Conservation (phyloP, 108 stramenopile species). For the Cylindrotheca closterium region DNA sequence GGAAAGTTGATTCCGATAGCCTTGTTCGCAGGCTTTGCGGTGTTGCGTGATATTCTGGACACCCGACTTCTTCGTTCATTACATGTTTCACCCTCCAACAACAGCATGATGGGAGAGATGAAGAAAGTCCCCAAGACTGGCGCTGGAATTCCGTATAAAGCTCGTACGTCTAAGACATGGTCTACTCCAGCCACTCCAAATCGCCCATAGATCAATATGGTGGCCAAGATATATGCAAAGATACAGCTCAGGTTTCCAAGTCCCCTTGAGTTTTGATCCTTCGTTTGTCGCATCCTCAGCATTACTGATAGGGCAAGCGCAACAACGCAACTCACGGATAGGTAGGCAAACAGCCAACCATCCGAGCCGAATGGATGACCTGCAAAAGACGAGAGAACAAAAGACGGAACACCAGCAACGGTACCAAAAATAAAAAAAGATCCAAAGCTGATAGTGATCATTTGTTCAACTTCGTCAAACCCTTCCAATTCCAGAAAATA, state of each 20-base stretch:
- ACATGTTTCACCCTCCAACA: conserved; percentile 67
- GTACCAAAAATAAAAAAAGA: conserved; percentile 53
- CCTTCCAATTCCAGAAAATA: conserved; percentile 69
- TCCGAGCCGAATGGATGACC: conserved; percentile 64
- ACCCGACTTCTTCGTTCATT: conserved; percentile 30
- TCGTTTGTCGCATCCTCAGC: conserved; percentile 43
- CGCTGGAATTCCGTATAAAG: conserved; percentile 57
- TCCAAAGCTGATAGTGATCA: conserved; percentile 59
- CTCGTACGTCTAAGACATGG: conserved; percentile 46
- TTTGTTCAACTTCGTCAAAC: conserved; percentile 67
- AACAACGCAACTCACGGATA: conserved; percentile 49
- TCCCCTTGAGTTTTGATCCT: conserved; percentile 52
- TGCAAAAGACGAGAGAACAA: conserved; percentile 32
- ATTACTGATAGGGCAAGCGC: conserved; percentile 48
- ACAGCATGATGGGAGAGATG: conserved; percentile 56
- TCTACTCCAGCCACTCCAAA: conserved; percentile 74
- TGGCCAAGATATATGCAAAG: conserved; percentile 51
- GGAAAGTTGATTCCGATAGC: conserved; percentile 38
- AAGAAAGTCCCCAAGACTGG: conserved; percentile 66
- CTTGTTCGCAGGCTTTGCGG: conserved; percentile 25
- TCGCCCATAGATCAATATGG: conserved; percentile 57
- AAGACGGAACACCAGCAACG: conserved; percentile 30
- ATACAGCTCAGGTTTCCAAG: conserved; percentile 63
- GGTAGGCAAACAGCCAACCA: conserved; percentile 72
- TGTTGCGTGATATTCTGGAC: conserved; percentile 31